Conservation (phyloP, 2,329 filamentous ascomycete species). For the Coniochaeta sp. region DNA sequence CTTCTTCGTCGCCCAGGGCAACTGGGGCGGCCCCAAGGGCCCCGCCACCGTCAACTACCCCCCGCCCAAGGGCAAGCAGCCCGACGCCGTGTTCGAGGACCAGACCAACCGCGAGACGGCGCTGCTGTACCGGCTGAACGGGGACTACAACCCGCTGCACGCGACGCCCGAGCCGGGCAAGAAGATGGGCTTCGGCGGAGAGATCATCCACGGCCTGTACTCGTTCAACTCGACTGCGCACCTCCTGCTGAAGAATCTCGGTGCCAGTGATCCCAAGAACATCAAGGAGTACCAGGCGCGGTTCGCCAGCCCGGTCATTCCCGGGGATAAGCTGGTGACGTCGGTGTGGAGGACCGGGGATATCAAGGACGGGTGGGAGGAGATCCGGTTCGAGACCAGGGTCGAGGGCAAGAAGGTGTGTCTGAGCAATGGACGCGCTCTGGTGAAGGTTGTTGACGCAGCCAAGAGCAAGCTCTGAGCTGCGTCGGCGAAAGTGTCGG, state of each 20-base stretch:
- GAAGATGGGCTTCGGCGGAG: conserved; percentile 86
- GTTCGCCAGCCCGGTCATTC: conserved; percentile 78
- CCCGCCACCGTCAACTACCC: conserved; percentile 73
- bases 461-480: conserved; percentile 56
- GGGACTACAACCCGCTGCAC: conserved; percentile 91
- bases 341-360: conserved; percentile 75
- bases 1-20: conserved; percentile 74
- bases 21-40: conserved; percentile 87
- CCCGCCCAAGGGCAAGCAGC: conserved; percentile 59
- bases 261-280: conserved; percentile 70
- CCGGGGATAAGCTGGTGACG: conserved; percentile 73
- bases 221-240: conserved; percentile 78
- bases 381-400: conserved; percentile 72
- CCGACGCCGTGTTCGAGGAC: conserved; percentile 63
- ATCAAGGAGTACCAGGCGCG: conserved; percentile 84
- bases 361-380: conserved; percentile 64
- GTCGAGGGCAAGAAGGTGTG: conserved; percentile 78
- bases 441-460: conserved; percentile 58
- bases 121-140: conserved; percentile 76
- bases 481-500: not conserved
- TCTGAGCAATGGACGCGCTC: conserved; percentile 76
- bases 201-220: conserved; percentile 85
- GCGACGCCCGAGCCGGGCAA: conserved; percentile 76
- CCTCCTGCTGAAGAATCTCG: conserved; percentile 64
- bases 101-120: conserved; percentile 68